Conservation (phyloP, 1,284 basidiomycete genomes). For the Cutaneotrichosporon sp. region DNA sequence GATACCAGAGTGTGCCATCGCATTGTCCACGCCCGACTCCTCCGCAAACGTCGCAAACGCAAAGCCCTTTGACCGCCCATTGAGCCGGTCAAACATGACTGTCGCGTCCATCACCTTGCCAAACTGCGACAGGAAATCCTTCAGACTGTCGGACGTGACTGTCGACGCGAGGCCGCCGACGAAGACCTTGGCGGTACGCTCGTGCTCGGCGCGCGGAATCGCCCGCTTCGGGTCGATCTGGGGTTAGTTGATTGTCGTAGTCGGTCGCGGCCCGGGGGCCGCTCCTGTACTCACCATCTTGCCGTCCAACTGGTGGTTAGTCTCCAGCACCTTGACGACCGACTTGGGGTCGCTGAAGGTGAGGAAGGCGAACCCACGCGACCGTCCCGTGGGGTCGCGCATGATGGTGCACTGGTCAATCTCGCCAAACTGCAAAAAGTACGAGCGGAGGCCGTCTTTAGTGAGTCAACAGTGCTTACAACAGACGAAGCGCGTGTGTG, state of each 20-base stretch:
- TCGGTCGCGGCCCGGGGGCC: neutral
- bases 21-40: slow-evolving; percentile 75
- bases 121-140: slow-evolving; percentile 79
- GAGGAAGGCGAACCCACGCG: slow-evolving; percentile 88
- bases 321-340: slow-evolving; percentile 82
- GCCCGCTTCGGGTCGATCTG: slow-evolving; percentile 99
- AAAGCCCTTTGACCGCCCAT: slow-evolving; percentile 91
- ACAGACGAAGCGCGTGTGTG: neutral
- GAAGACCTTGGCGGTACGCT: slow-evolving; percentile 86
- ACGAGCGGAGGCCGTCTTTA: slow-evolving; percentile 70
- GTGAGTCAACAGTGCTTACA: slow-evolving; percentile 2
- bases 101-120: slow-evolving; percentile 94
- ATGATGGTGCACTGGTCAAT: slow-evolving; percentile 91
- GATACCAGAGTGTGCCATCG: slow-evolving; percentile 76
- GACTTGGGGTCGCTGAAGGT: slow-evolving; percentile 81
- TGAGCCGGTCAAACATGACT: slow-evolving; percentile 97
- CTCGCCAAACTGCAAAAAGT: slow-evolving; percentile 84
- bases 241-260: neutral
- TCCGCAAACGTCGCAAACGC: slow-evolving; percentile 92
- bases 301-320: slow-evolving; percentile 84
- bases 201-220: slow-evolving; percentile 90
- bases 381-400: slow-evolving; percentile 84
- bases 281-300: slow-evolving; percentile 65
- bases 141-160: slow-evolving; percentile 90
- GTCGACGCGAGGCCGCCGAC: slow-evolving; percentile 88